Percentiles rank a stretch among this genome's conserved stretches.
phyloP scores from a whole-genome alignment of 2,329 filamentous ascomycete species.

The Phialophora expanda region DNA sequence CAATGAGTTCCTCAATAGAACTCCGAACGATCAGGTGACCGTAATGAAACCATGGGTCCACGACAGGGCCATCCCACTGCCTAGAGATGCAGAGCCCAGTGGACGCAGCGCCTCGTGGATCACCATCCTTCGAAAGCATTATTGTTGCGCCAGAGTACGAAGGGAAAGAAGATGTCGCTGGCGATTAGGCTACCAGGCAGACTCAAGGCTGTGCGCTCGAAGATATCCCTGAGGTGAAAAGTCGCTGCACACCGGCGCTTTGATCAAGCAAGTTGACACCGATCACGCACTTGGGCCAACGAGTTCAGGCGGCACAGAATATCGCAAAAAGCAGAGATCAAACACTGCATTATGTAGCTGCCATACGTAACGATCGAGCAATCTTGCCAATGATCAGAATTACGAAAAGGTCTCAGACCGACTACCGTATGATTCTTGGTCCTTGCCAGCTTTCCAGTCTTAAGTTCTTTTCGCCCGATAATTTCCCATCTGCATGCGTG shows the following conservation, averaged over 20 bases:
- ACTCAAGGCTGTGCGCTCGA: background rate
- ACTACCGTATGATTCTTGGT: background rate
- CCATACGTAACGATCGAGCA: background rate
- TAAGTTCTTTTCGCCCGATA: background rate
- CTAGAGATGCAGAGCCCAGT: conserved; percentile 13
- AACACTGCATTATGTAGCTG: background rate
- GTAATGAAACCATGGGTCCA: conserved; percentile 36
- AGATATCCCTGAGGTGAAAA: background rate
- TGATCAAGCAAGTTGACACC: background rate
- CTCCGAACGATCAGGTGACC: conserved; percentile 34
- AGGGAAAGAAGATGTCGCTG: background rate
- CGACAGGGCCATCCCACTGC: conserved; percentile 34
- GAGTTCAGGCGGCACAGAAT: background rate
- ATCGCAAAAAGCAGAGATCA: background rate
- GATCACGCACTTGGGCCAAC: background rate
- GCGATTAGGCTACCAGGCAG: background rate
- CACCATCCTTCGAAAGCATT: background rate
- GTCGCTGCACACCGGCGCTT: background rate
- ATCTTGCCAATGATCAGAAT: background rate
- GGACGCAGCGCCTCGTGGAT: background rate
- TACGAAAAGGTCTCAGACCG: background rate
- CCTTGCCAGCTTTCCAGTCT: background rate
- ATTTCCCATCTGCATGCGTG: too few species aligned
- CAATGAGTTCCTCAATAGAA: conserved; percentile 17
- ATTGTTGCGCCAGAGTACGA: background rate